Evolutionary conservation across 2,329 filamentous ascomycete genomes (phyloP), one percentile per base, ranked within the genome.

Genomic region (Penicillium sp.): DNA sequence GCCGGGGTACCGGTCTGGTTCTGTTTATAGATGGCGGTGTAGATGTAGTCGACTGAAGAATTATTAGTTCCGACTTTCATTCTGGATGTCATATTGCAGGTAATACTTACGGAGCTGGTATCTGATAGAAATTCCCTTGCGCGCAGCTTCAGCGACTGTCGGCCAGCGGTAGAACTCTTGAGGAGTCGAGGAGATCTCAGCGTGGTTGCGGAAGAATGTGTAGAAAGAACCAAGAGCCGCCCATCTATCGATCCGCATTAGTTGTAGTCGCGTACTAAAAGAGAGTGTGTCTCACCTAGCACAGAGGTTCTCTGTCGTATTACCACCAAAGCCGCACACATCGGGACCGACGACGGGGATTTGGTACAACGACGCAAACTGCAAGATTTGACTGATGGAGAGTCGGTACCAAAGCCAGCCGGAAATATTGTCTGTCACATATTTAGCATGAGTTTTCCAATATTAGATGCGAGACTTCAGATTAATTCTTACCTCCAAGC

Each of bases 121-220:
- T n/a, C 89, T 81, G 42, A 85, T 84, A 16, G 81, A 80, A 62
- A 92, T 90, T n/a, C 85, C 88, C 50, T 83, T 86, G 50, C 80
- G 81, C 0, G 88, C 88, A 0, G 87, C 85, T 11, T 79, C 73
- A 0, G 87, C 78, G 7, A 89, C 87, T 1, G 77, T 72, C 0
- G 78, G 75, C 85, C 87, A 91, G 43, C 77, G 80, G 72, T 91
- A 92, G 68, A 89, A 88, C 67, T 92, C 88, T 64, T 91, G 88
- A 1, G 77, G 69, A 22, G 80, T 77, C 6, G 72, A 69, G 39
- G 72, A 68, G 45, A 79, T 72, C 29, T 78, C 78, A 54, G 87
- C 86, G 74, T 92, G 88, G 70, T 90, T 86, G 59, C 88, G 85
- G 75, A 86, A 90, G 76, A 92, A 91, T 1, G 87, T 84, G 34